These are phyloP conservation scores for Moesziomyces sp. DNA, from an alignment of 1,284 basidiomycete genomes.

Conservation along the genomic window DNA sequence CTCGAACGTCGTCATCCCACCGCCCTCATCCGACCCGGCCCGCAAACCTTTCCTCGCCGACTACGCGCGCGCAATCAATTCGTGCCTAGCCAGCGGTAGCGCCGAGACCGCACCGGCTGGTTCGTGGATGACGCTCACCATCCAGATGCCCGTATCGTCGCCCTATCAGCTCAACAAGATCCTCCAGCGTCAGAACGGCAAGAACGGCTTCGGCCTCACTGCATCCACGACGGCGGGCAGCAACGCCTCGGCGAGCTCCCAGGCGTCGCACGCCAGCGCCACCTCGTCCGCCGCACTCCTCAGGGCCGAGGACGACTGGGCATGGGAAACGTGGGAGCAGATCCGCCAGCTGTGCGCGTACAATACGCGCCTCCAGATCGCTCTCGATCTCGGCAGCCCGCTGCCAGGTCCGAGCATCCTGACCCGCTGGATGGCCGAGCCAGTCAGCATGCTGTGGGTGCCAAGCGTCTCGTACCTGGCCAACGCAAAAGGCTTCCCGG, in stretches of 20 bases:
- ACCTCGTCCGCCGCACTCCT: constrained; percentile 73
- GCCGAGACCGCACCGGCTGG: constrained; percentile 54
- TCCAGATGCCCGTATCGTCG: constrained; percentile 64
- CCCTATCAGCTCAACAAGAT: constrained; percentile 51
- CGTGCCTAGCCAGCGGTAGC: constrained; percentile 47
- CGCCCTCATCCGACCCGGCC: constrained; percentile 76
- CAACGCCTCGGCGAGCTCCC: constrained; percentile 35
- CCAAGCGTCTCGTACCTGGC: constrained; percentile 91
- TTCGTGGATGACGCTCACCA: constrained; percentile 54
- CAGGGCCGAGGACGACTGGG: constrained; percentile 72
- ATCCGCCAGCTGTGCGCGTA: constrained; percentile 89
- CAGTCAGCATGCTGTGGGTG: constrained; percentile 85
- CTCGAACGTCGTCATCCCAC: constrained; percentile 85
- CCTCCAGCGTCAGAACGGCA: constrained; percentile 44
- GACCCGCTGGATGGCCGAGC: constrained; percentile 90
- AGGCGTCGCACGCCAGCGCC: constrained; percentile 37
- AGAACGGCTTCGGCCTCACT: constrained; percentile 23
- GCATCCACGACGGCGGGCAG: constrained; percentile 38
- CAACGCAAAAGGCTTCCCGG: constrained; percentile 96
- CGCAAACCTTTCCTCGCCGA: constrained; percentile 81
- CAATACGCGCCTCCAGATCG: constrained; percentile 78
- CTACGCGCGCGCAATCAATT: constrained; percentile 84
- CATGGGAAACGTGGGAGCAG: constrained; percentile 97
- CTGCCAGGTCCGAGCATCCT: constrained; percentile 74
- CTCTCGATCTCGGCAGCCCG: constrained; percentile 87